phyloP scores from a whole-genome alignment of 1,284 basidiomycete species.

The Neonothopanus nambi region DNA sequence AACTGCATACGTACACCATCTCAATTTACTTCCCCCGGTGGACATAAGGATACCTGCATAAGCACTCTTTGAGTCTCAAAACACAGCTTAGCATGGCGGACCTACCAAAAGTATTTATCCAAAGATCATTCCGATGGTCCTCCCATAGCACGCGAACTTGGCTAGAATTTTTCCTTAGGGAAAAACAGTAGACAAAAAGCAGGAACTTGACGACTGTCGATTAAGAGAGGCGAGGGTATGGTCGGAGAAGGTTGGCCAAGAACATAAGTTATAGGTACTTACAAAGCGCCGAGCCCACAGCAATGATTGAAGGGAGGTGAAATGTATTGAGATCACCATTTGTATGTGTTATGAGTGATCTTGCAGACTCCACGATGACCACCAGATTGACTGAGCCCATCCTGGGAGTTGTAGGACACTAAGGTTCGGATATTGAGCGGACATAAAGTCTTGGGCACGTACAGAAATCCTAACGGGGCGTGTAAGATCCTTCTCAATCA shows the following conservation, averaged over 20 bases:
- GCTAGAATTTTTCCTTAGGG: slow-evolving; percentile 77
- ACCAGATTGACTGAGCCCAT: slow-evolving; percentile 87
- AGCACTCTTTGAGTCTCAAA: slow-evolving; percentile 16
- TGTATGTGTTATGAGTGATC: slow-evolving; percentile 63
- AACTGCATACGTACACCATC: slow-evolving; percentile 66
- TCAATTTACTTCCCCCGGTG: slow-evolving; percentile 84
- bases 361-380: slow-evolving; percentile 82
- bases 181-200: slow-evolving; percentile 86
- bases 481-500: slow-evolving; percentile 3
- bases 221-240: not conserved
- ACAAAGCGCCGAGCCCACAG: slow-evolving; percentile 84
- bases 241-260: not conserved
- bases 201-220: slow-evolving; percentile 75
- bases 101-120: slow-evolving; percentile 77
- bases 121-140: slow-evolving; percentile 91
- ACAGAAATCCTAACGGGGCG: slow-evolving; percentile 61
- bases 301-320: slow-evolving; percentile 80
- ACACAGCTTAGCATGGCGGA: slow-evolving; percentile 1
- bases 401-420: slow-evolving; percentile 36
- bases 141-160: slow-evolving; percentile 96
- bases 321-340: slow-evolving; percentile 61
- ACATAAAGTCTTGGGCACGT: slow-evolving; percentile 28
- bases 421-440: slow-evolving; percentile 4
- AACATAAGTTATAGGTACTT: slow-evolving; percentile 18
- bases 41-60: slow-evolving; percentile 83